Conservation (phyloP, 2,329 filamentous ascomycete genomes). For the Aspergillus ustus region DNA sequence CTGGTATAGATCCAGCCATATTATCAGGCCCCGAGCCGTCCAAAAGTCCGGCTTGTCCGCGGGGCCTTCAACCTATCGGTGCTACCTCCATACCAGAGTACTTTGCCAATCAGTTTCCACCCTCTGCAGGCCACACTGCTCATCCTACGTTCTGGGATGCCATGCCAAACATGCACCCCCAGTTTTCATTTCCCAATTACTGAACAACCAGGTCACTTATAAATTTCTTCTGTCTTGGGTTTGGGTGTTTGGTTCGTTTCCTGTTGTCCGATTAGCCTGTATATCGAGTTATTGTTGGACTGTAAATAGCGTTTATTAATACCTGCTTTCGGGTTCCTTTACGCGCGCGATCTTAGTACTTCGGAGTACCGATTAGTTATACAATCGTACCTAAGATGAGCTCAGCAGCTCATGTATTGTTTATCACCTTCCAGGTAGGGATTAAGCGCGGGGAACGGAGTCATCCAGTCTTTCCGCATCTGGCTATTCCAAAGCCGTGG, state of each 20-base stretch:
- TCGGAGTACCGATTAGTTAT: neutral
- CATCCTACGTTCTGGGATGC: slow-evolving; percentile 22
- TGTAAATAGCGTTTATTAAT: neutral
- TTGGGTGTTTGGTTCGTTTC: neutral
- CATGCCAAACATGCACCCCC: slow-evolving; percentile 14
- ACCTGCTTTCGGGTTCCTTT: neutral
- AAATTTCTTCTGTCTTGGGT: neutral
- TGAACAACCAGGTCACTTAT: slow-evolving; percentile 2
- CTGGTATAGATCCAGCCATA: slow-evolving; percentile 21
- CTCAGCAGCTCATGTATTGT: neutral
- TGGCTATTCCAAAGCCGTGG: neutral
- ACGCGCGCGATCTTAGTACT: neutral
- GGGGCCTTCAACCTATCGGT: slow-evolving; percentile 12
- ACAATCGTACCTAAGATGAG: neutral
- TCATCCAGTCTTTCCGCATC: neutral
- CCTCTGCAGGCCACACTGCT: slow-evolving; percentile 10
- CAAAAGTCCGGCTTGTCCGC: slow-evolving; percentile 11
- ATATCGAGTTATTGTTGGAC: neutral
- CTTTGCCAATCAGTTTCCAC: slow-evolving; percentile 25
- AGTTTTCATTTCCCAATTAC: slow-evolving; percentile 23
- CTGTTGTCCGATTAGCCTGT: neutral
- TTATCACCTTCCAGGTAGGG: neutral
- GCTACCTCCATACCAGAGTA: slow-evolving; percentile 22
- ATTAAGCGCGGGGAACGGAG: neutral
- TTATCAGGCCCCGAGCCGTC: slow-evolving; percentile 17